Evolutionary conservation across 371 early-diverging fungal genomes (phyloP).

Genomic region (Syncephalastrum monosporum): DNA sequence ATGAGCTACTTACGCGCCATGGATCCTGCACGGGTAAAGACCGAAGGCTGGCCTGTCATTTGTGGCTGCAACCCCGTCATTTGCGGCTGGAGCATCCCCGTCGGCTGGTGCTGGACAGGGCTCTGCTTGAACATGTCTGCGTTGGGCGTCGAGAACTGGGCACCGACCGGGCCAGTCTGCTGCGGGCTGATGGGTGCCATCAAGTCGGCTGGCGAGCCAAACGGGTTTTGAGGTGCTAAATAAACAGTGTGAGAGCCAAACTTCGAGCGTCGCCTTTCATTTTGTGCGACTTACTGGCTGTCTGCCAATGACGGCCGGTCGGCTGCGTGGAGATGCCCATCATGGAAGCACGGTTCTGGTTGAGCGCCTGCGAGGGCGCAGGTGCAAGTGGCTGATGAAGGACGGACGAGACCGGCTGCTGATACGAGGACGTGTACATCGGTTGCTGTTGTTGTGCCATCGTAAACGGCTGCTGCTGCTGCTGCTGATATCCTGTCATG

Average conservation of each 20-base stretch:
- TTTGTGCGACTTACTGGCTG: slow-evolving; percentile 41
- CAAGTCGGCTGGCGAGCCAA: slow-evolving; percentile 43
- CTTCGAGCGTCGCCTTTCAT: not conserved
- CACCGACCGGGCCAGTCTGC: slow-evolving; percentile 22
- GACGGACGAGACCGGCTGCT: slow-evolving; percentile 6
- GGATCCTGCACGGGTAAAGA: slow-evolving; percentile 24
- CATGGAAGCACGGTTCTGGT: slow-evolving; percentile 1
- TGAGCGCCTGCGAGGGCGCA: slow-evolving; percentile 8
- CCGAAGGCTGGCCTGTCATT: slow-evolving; percentile 7
- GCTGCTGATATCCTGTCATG: slow-evolving; percentile 15
- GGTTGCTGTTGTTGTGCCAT: slow-evolving; percentile 13
- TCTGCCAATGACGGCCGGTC: slow-evolving; percentile 45
- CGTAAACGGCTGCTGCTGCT: slow-evolving; percentile 5
- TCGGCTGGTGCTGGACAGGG: slow-evolving; percentile 30
- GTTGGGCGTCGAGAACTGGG: slow-evolving; percentile 44
- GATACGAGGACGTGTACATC: slow-evolving; percentile 5
- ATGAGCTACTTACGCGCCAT: slow-evolving; percentile 18
- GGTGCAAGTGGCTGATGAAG: slow-evolving; percentile 9
- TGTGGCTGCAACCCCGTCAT: slow-evolving; percentile 35
- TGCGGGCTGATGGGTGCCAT: slow-evolving; percentile 30
- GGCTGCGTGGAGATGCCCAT: slow-evolving; percentile 7
- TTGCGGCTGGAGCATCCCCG: slow-evolving; percentile 36
- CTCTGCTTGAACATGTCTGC: slow-evolving; percentile 35
- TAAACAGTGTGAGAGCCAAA: not conserved
- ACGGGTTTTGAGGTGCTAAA: slow-evolving; percentile 53